phyloP scores from a whole-genome alignment of 495 filamentous ascomycete genomes.

The Penicillium parvum region DNA sequence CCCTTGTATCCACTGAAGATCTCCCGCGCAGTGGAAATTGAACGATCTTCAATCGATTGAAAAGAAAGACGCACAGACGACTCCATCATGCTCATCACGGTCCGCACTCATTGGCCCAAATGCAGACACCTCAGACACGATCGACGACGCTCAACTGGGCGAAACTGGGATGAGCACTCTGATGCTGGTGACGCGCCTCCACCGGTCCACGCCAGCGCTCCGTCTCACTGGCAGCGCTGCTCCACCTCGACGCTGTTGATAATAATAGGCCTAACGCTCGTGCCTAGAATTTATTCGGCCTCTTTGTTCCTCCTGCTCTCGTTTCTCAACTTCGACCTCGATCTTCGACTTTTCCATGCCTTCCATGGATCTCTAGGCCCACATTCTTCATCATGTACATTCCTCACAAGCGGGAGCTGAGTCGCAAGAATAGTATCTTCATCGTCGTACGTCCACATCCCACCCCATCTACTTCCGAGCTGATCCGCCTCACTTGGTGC shows the following conservation, averaged over 20 bases:
- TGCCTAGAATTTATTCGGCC: constrained; percentile 10
- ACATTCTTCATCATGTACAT: constrained; percentile 21
- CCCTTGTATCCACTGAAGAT: no score
- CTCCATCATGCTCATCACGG: no score
- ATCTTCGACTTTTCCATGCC: constrained; percentile 14
- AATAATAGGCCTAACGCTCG: constrained; percentile 17
- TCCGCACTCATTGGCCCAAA: no score
- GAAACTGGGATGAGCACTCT: not conserved
- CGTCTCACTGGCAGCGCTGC: constrained; percentile 6
- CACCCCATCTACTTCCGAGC: constrained; percentile 7
- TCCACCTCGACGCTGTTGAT: constrained; percentile 6
- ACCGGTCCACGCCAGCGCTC: constrained; percentile 10
- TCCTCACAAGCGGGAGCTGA: constrained; percentile 20
- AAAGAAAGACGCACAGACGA: no score
- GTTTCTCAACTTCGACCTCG: constrained; percentile 7
- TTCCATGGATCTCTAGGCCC: constrained; percentile 19
- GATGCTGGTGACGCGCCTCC: not conserved
- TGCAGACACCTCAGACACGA: not conserved
- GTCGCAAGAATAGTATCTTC: constrained; percentile 21
- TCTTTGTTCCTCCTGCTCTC: constrained; percentile 8
- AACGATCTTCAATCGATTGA: no score
- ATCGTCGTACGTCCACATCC: constrained; percentile 24
- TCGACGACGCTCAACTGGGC: not conserved
- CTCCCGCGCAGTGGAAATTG: no score
- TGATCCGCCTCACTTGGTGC: not conserved